These are phyloP conservation scores for Boletus subparvulus DNA, from an alignment of 768 basidiomycete genomes.

Conservation along the genomic window DNA sequence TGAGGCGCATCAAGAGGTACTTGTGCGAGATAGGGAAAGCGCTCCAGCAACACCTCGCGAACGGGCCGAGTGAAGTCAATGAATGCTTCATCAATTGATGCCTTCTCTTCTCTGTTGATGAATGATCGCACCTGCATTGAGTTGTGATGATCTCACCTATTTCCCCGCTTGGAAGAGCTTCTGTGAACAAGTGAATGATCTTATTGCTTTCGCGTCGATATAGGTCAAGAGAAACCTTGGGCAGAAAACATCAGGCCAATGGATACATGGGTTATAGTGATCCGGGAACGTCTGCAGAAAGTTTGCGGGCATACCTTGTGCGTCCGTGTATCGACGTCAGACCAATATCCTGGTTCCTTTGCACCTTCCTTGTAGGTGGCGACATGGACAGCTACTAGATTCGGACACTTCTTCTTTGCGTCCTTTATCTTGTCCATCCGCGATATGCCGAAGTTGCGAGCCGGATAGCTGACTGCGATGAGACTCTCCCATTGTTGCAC, in stretches of 20 bases:
- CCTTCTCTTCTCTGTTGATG: conserved; percentile 66
- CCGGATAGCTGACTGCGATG: conserved; percentile 96
- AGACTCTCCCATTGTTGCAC: conserved; percentile 86
- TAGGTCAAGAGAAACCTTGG: conserved; percentile 85
- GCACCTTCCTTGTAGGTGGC: conserved; percentile 93
- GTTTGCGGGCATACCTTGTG: conserved; percentile 68
- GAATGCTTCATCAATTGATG: conserved; percentile 97
- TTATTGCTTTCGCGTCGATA: conserved; percentile 91
- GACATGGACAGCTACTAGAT: conserved; percentile 85
- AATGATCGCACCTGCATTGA: neutral
- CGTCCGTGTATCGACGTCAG: conserved; percentile 82
- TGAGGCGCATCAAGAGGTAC: conserved; percentile 67
- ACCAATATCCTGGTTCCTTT: conserved; percentile 85
- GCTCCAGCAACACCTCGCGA: conserved; percentile 68
- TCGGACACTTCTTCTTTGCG: conserved; percentile 82
- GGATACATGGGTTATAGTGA: neutral
- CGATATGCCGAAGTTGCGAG: conserved; percentile 91
- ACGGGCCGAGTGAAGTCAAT: conserved; percentile 86
- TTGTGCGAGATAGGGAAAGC: conserved; percentile 73
- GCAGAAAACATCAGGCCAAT: neutral
- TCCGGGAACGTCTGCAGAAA: neutral
- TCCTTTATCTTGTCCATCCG: conserved; percentile 82
- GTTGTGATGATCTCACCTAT: conserved; percentile 53
- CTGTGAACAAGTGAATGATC: conserved; percentile 80
- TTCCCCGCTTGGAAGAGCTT: conserved; percentile 74